A percentile compares a stretch with the other conserved stretches of the same genome.
Evolutionary conservation across 257 asterid species (phyloP).

Genomic region (Solanum sejunctum): DNA sequence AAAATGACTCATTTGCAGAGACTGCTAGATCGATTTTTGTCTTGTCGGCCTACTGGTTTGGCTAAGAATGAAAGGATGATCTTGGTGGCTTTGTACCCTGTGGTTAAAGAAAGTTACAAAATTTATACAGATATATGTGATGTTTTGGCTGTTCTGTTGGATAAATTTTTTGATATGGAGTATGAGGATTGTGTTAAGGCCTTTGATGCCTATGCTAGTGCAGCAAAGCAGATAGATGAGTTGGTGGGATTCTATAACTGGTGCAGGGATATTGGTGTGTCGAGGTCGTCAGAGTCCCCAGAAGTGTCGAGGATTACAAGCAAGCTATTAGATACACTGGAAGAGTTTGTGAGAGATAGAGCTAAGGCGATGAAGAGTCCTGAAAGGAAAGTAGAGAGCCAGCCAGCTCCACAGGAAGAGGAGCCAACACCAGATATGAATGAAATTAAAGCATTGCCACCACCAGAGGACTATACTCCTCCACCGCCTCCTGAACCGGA

Average conservation of each 20-base stretch:
- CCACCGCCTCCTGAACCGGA: slow-evolving; percentile 53
- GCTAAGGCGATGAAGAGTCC: slow-evolving; percentile 48
- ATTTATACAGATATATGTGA: slow-evolving; percentile 52
- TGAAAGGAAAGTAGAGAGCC: slow-evolving; percentile 29
- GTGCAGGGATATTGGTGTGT: slow-evolving; percentile 61
- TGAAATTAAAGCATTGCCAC: slow-evolving; percentile 46
- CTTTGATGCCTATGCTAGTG: slow-evolving; percentile 33
- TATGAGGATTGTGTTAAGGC: slow-evolving; percentile 54
- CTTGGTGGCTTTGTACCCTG: slow-evolving; percentile 35
- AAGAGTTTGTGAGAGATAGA: slow-evolving; percentile 63
- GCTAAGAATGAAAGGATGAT: slow-evolving; percentile 62
- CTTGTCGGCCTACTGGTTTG: slow-evolving; percentile 49
- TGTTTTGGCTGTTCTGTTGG: slow-evolving; percentile 50
- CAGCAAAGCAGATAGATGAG: slow-evolving; percentile 54
- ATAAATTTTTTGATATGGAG: slow-evolving; percentile 61
- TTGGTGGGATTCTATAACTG: slow-evolving; percentile 36
- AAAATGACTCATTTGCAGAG: slow-evolving; percentile 60
- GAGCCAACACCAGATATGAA: slow-evolving; percentile 41
- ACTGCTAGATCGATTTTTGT: slow-evolving; percentile 42
- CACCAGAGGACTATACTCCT: slow-evolving; percentile 36
- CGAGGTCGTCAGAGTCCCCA: slow-evolving; percentile 46
- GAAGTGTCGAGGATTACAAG: slow-evolving; percentile 48
- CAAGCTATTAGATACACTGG: slow-evolving; percentile 56
- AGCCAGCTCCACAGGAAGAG: slow-evolving; percentile 23
- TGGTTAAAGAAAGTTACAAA: slow-evolving; percentile 46